These are phyloP conservation scores for Aspergillus biplanus DNA, from an alignment of 495 filamentous ascomycete species.

Conservation along the genomic window DNA sequence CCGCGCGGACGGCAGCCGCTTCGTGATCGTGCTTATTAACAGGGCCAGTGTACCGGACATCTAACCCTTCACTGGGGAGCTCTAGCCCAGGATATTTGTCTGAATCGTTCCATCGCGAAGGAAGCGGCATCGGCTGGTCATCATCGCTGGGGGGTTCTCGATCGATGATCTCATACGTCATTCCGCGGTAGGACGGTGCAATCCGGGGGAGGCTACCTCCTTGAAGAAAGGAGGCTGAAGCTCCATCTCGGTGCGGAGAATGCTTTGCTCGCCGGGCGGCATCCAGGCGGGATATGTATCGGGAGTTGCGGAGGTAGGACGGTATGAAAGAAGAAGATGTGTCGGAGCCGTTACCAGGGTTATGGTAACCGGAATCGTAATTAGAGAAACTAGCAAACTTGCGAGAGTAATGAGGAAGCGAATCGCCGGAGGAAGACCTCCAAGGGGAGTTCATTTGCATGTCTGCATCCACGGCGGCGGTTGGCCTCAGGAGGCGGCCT, in stretches of 20 bases:
- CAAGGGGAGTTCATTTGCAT: constrained; percentile 50
- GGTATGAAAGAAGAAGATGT: constrained; percentile 68
- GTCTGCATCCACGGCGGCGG: constrained; percentile 50
- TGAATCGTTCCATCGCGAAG: constrained; percentile 77
- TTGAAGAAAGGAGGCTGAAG: constrained; percentile 65
- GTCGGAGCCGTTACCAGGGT: constrained; percentile 33
- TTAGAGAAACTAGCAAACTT: constrained; percentile 58
- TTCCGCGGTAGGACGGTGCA: constrained; percentile 74
- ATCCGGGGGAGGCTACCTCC: constrained; percentile 65
- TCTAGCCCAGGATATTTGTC: constrained; percentile 80
- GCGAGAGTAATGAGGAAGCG: constrained; percentile 62
- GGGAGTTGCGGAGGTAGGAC: constrained; percentile 78
- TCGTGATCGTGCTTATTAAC: constrained; percentile 75
- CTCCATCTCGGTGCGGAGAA: constrained; percentile 50
- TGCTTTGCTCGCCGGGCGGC: constrained; percentile 66
- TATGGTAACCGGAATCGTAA: constrained; percentile 35
- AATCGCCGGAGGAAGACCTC: constrained; percentile 39
- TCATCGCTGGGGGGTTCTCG: constrained; percentile 62
- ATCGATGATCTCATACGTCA: constrained; percentile 87
- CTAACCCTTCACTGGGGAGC: constrained; percentile 71
- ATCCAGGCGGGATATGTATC: constrained; percentile 74
- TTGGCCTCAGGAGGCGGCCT: constrained; percentile 40
- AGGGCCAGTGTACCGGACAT: constrained; percentile 73
- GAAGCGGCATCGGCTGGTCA: constrained; percentile 67
- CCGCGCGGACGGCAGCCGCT: constrained; percentile 80